phyloP scores from a whole-genome alignment of 2,329 filamentous ascomycete genomes.

The Xylariaceae sp. region DNA sequence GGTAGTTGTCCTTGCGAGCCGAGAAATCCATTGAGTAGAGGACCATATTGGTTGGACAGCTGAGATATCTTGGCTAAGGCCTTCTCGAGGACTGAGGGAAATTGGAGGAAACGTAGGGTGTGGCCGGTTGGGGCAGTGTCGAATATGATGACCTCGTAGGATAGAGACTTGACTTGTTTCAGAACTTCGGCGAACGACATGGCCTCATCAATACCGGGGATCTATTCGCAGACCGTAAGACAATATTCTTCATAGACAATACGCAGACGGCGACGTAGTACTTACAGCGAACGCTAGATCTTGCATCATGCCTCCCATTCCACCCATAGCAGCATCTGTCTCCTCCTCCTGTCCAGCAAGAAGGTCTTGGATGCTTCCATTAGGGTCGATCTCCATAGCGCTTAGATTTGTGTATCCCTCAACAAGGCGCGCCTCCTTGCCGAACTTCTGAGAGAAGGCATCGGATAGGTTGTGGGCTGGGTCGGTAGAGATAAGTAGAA shows the following conservation, averaged over 20 bases:
- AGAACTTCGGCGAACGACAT: constrained; percentile 99
- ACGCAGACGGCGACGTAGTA: neutral
- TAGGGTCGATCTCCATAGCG: constrained; percentile 99
- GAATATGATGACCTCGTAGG: constrained; percentile 98
- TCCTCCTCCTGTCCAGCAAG: constrained; percentile 74
- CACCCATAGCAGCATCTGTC: constrained; percentile 50
- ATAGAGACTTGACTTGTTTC: constrained; percentile 98
- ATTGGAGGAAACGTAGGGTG: constrained; percentile 96
- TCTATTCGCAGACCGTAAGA: constrained; percentile 48
- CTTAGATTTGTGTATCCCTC: constrained; percentile 91
- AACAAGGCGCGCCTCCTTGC: constrained; percentile 91
- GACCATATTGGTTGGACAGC: constrained; percentile 89
- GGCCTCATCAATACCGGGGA: constrained; percentile 96
- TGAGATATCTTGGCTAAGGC: constrained; percentile 96
- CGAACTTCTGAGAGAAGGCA: constrained; percentile 98
- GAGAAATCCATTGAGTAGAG: constrained; percentile 90
- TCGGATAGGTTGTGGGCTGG: constrained; percentile 97
- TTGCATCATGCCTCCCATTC: constrained; percentile 95
- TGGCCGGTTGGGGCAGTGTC: constrained; percentile 97
- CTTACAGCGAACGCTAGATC: constrained; percentile 90
- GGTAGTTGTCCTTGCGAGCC: constrained; percentile 72
- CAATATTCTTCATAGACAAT: neutral
- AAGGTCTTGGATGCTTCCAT: constrained; percentile 94
- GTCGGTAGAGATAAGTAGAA: constrained; percentile 96
- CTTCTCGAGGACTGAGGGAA: constrained; percentile 96